phyloP scores from a whole-genome alignment of 768 basidiomycete genomes.

The Ramaria sp. region DNA sequence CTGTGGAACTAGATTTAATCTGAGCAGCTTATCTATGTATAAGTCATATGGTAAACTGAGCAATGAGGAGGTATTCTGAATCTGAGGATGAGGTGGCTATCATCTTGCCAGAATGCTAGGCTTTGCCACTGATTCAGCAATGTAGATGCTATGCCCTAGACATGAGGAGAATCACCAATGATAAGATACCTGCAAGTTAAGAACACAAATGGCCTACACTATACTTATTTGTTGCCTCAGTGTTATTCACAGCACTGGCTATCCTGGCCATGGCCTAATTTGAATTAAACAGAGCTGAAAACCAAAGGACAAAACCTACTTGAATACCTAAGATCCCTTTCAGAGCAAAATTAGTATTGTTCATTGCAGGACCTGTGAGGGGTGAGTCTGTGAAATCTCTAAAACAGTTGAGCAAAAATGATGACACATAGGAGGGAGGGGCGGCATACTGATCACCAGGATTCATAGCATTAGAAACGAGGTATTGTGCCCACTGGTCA shows the following conservation, averaged over 20 bases:
- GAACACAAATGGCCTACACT: not conserved
- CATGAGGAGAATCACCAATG: not conserved
- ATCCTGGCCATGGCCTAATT: conserved; percentile 1
- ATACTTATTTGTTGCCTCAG: not conserved
- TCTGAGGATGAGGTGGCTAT: not conserved
- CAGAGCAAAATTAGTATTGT: conserved; percentile 16
- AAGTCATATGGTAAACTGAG: conserved; percentile 28
- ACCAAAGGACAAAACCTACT: conserved; percentile 9
- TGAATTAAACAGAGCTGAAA: conserved; percentile 12
- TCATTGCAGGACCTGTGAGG: conserved; percentile 14
- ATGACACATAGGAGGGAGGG: too few species aligned
- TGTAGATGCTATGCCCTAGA: not conserved
- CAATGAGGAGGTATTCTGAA: not conserved
- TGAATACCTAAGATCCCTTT: conserved; percentile 18
- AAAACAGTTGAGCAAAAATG: too few species aligned
- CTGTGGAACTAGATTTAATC: conserved; percentile 16
- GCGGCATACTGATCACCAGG: conserved; percentile 2
- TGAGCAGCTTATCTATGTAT: conserved; percentile 29
- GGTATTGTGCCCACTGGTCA: conserved; percentile 15
- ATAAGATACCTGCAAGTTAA: not conserved
- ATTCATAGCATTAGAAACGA: conserved; percentile 8
- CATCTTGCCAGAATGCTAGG: not conserved
- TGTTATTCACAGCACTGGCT: not conserved
- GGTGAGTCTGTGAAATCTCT: not conserved
- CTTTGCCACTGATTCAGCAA: not conserved